Evolutionary conservation across 2,329 filamentous ascomycete genomes (phyloP), one percentile per base, ranked within the genome.

Genomic region (Chrysosporium queenslandicum): DNA sequence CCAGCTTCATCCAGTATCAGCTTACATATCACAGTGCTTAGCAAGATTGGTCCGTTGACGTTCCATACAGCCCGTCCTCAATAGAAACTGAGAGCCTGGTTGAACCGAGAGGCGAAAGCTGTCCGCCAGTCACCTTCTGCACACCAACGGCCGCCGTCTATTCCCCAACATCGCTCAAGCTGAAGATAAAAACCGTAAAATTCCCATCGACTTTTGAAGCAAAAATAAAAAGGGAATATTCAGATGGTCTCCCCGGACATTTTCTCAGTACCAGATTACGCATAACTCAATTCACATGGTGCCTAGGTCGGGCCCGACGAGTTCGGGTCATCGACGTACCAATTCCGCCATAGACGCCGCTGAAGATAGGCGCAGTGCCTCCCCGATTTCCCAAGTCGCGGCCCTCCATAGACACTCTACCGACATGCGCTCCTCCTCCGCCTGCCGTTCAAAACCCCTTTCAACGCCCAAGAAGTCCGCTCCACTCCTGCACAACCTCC

Each of bases 401-500:
- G 4, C 27, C 18, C 16, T 55, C 25, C 41, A 46, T 18, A 32
- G 53, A 18, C 47, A 53, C 29, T 53, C 54, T 12, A 42, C 40
- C 29, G 50, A 23, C 42, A 53, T 56, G 54, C 54, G 42, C 18
- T 39, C 50, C 21, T 50, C 45, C 18, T 47, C 54, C 36, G 20
- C 52, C 8, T 20, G 30, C 11, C 54, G 54, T 14, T 64, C 67
- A 25, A 67, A 64, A 55, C 62, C 64, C 29, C 73, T 77, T 48
- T 72, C 74, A 53, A 74, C 76, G 18, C 73, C 74, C 53, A 74
- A 71, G 36, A 77, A 76, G 57, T 70, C 77, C 29, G 63, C 55
- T 14, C 30, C 55, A n/a, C 45, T 46, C 18, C 53, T 79, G 30
- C 74, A 78, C 56, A 81, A 76, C 59, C 75, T 81, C n/a, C 73